phyloP scores from a whole-genome alignment of 352 stramenopile species.

The Globisporangium abappressorium region DNA sequence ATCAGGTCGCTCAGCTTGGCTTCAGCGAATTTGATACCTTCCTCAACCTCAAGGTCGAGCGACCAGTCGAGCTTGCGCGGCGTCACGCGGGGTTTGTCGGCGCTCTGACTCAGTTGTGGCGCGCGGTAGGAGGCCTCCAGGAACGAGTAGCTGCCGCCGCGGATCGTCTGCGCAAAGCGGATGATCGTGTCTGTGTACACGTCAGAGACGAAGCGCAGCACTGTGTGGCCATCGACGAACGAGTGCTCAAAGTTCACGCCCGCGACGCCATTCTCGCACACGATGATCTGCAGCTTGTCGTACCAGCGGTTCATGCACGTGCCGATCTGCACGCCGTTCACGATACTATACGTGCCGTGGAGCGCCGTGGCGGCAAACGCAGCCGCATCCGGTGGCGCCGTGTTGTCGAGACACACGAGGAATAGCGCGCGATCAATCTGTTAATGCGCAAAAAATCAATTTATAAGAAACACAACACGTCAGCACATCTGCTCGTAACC shows the following conservation, averaged over 20 bases:
- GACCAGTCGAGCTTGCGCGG: constrained; percentile 93
- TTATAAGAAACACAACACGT: neutral
- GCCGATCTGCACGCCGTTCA: constrained; percentile 70
- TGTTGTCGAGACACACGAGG: constrained; percentile 94
- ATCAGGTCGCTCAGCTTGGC: constrained; percentile 94
- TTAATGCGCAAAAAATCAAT: neutral
- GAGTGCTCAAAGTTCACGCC: constrained; percentile 98
- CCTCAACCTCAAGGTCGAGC: constrained; percentile 71
- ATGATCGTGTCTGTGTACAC: constrained; percentile 92
- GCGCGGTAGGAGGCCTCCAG: constrained; percentile 72
- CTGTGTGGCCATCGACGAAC: constrained; percentile 96
- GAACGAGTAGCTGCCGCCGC: constrained; percentile 72
- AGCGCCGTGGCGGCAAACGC: constrained; percentile 85
- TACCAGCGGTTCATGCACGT: constrained; percentile 98
- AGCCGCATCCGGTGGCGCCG: constrained; percentile 67
- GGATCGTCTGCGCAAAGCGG: constrained; percentile 93
- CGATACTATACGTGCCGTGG: constrained; percentile 91
- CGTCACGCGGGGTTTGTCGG: constrained; percentile 44
- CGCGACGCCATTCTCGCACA: constrained; percentile 92
- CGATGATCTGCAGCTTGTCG: constrained; percentile 96
- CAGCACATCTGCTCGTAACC: neutral
- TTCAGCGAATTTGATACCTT: constrained; percentile 92
- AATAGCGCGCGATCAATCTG: constrained; percentile 93
- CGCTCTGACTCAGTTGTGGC: constrained; percentile 46
- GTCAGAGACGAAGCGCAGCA: constrained; percentile 86